Conservation (phyloP, 345 rosid genomes). For the Hevea brasiliensis region DNA sequence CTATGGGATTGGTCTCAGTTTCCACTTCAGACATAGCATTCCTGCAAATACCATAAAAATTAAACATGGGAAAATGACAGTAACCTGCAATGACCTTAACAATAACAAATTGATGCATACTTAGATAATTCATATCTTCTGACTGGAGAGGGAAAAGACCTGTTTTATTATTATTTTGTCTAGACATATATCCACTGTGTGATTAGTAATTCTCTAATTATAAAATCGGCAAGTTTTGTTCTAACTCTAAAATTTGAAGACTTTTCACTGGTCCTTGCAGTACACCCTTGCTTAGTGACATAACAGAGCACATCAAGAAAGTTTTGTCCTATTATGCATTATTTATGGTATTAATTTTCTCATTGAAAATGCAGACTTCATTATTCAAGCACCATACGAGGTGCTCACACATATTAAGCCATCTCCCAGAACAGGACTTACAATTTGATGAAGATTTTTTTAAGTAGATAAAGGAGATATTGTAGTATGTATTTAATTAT, state of each 20-base stretch:
- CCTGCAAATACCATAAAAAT: slow-evolving; percentile 35
- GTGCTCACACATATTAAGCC: neutral
- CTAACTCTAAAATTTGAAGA: neutral
- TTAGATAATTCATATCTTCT: neutral
- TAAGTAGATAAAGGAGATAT: neutral
- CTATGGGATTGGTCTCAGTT: slow-evolving; percentile 86
- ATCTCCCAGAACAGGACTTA: neutral
- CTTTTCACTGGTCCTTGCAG: neutral
- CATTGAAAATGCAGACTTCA: neutral
- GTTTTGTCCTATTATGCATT: neutral
- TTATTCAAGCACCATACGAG: neutral
- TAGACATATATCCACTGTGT: neutral
- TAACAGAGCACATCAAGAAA: neutral
- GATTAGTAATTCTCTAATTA: neutral
- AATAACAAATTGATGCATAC: neutral
- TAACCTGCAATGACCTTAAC: neutral
- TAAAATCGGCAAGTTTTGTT: neutral
- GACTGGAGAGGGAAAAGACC: neutral
- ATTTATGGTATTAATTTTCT: neutral
- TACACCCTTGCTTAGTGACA: neutral
- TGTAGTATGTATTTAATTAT: neutral
- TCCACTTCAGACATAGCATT: slow-evolving; percentile 56
- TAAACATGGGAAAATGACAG: neutral
- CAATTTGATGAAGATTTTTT: neutral
- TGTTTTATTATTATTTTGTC: neutral